These are phyloP conservation scores for Globisporangium heterothallicum DNA, from an alignment of 352 stramenopile species.

Conservation along the genomic window DNA sequence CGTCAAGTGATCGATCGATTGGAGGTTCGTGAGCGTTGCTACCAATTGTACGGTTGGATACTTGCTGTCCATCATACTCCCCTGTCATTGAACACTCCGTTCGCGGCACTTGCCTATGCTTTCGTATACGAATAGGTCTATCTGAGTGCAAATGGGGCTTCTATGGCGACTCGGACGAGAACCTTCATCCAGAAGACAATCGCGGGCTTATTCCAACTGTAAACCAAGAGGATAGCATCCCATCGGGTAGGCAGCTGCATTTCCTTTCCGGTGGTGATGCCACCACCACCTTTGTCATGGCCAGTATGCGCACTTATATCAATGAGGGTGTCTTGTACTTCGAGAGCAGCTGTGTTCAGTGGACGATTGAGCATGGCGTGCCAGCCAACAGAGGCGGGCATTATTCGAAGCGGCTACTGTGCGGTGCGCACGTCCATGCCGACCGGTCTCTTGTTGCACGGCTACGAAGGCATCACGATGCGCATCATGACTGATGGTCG, in stretches of 20 bases:
- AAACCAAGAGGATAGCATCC: constrained; percentile 44
- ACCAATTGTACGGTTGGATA: no score
- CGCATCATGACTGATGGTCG: constrained; percentile 83
- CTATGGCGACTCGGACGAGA: constrained; percentile 27
- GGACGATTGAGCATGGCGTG: constrained; percentile 66
- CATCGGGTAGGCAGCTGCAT: constrained; percentile 30
- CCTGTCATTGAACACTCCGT: no score
- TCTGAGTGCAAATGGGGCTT: constrained; percentile 72
- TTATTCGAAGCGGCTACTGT: constrained; percentile 84
- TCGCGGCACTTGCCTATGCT: not conserved
- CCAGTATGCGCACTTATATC: no score
- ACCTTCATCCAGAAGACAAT: constrained; percentile 13
- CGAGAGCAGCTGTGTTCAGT: constrained; percentile 57
- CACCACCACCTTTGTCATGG: no score
- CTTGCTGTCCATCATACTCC: no score
- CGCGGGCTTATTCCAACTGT: constrained; percentile 34
- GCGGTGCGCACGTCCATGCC: constrained; percentile 63
- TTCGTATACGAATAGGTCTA: constrained; percentile 25
- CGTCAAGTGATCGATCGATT: constrained; percentile 74
- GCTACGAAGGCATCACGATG: constrained; percentile 82
- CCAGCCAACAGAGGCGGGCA: constrained; percentile 67
- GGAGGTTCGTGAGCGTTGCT: constrained; percentile 43
- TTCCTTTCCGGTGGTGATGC: no score
- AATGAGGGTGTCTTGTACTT: not conserved
- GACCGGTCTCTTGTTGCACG: constrained; percentile 50